Evolutionary conservation across 768 basidiomycete genomes (phyloP).

Genomic region (Lactifluus pinguis): DNA sequence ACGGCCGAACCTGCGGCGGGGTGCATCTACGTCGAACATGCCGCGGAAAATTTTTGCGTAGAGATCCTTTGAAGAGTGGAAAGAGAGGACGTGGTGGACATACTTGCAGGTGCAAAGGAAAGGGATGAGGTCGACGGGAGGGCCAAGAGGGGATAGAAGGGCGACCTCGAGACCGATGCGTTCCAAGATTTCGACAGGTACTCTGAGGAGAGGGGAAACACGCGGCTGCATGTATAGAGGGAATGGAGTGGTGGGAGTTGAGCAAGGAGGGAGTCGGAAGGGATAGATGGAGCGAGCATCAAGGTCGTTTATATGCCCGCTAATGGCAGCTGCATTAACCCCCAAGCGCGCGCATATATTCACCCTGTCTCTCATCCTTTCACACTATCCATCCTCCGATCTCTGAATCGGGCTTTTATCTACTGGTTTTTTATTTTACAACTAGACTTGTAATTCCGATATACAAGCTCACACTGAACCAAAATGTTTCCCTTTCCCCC

Average conservation of each 20-base stretch:
- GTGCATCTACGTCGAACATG: conserved; percentile 49
- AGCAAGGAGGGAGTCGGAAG: conserved; percentile 4
- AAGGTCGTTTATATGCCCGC: conserved; percentile 11
- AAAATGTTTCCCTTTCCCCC: background rate
- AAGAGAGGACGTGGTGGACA: conserved; percentile 32
- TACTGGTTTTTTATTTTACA: background rate
- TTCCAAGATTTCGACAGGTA: conserved; percentile 42
- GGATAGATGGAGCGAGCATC: conserved; percentile 6
- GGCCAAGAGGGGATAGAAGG: conserved; percentile 33
- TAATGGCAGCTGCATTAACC: conserved; percentile 2
- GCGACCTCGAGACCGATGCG: conserved; percentile 43
- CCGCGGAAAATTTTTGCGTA: conserved; percentile 44
- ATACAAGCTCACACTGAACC: background rate
- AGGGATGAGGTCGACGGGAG: conserved; percentile 38
- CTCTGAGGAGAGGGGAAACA: conserved; percentile 7
- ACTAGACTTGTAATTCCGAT: background rate
- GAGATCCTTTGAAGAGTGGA: conserved; percentile 30
- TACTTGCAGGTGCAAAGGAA: conserved; percentile 38
- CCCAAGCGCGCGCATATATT: background rate
- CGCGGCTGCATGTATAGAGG: background rate
- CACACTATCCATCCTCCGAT: background rate
- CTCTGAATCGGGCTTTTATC: background rate
- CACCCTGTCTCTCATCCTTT: background rate
- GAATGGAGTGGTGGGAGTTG: background rate
- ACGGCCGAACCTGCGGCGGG: conserved; percentile 41